phyloP scores from a whole-genome alignment of 2,329 filamentous ascomycete genomes.

The Balansia obtecta region DNA sequence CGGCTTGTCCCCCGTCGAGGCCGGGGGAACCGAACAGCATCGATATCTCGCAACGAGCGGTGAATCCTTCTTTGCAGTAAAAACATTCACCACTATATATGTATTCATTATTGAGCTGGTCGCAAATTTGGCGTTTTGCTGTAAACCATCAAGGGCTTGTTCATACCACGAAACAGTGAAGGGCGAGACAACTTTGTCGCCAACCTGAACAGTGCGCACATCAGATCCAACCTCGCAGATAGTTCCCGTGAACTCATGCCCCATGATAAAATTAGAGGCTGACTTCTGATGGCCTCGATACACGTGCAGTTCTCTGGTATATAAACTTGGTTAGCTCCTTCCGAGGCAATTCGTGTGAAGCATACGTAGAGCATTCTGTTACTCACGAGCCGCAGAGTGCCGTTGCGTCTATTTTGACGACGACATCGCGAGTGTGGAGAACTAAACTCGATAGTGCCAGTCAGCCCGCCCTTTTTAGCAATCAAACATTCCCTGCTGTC shows the following conservation, averaged over 20 bases:
- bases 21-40: slow-evolving; percentile 56
- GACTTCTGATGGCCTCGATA: slow-evolving; percentile 72
- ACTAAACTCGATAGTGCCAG: slow-evolving; percentile 29
- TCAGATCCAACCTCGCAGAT: slow-evolving; percentile 54
- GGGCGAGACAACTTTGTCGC: slow-evolving; percentile 69
- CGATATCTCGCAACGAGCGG: slow-evolving; percentile 62
- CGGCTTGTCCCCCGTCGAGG: slow-evolving; percentile 70
- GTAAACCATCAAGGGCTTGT: not conserved
- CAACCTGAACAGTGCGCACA: slow-evolving; percentile 57
- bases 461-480: not conserved
- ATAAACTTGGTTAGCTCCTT: not conserved
- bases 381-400: slow-evolving; percentile 79
- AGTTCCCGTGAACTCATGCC: slow-evolving; percentile 77
- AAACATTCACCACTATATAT: slow-evolving; percentile 51
- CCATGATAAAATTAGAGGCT: slow-evolving; percentile 52
- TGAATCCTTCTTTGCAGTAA: slow-evolving; percentile 67
- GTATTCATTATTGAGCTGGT: not conserved
- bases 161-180: slow-evolving; percentile 70
- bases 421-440: slow-evolving; percentile 58
- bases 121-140: not conserved
- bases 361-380: not conserved
- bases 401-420: slow-evolving; percentile 72
- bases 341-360: not conserved
- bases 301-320: slow-evolving; percentile 68
- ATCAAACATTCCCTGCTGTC: not conserved